A percentile compares a stretch with the other conserved stretches of the same genome.
phyloP scores from a whole-genome alignment of 2,329 filamentous ascomycete genomes.

The Claviceps sp. region DNA sequence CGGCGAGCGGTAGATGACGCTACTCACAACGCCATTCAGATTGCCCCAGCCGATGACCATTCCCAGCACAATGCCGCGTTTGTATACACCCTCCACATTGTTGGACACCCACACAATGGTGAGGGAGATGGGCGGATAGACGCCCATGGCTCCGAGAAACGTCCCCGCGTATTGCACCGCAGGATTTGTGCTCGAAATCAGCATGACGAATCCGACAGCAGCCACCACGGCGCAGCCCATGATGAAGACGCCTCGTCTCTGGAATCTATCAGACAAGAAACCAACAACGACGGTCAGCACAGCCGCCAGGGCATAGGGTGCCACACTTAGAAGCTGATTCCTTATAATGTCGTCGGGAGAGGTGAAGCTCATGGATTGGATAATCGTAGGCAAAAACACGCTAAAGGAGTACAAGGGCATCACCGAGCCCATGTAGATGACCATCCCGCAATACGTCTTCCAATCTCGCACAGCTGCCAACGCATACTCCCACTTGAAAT shows the following conservation, averaged over 20 bases:
- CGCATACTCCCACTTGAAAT: constrained; percentile 60
- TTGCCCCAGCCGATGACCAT: constrained; percentile 92
- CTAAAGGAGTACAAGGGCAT: constrained; percentile 64
- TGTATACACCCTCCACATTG: constrained; percentile 83
- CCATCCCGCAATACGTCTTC: constrained; percentile 66
- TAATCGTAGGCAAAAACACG: constrained; percentile 69
- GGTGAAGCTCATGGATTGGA: constrained; percentile 37
- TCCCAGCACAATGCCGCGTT: constrained; percentile 74
- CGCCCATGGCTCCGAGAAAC: constrained; percentile 75
- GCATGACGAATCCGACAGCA: constrained; percentile 67
- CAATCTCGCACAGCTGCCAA: constrained; percentile 64
- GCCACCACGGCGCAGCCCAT: constrained; percentile 59
- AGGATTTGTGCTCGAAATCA: constrained; percentile 50
- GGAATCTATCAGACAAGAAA: constrained; percentile 62
- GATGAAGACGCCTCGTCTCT: constrained; percentile 67
- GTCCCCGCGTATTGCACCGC: constrained; percentile 69
- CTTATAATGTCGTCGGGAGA: constrained; percentile 16
- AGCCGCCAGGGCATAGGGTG: constrained; percentile 26
- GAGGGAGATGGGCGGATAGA: constrained; percentile 78
- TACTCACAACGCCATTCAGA: constrained; percentile 71
- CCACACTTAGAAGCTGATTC: constrained; percentile 34
- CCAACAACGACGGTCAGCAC: constrained; percentile 29
- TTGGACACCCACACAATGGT: constrained; percentile 83
- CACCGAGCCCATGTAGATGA: constrained; percentile 67
- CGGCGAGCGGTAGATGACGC: constrained; percentile 60